phyloP scores from a whole-genome alignment of 2,329 filamentous ascomycete species.

The Fusarium napiforme region DNA sequence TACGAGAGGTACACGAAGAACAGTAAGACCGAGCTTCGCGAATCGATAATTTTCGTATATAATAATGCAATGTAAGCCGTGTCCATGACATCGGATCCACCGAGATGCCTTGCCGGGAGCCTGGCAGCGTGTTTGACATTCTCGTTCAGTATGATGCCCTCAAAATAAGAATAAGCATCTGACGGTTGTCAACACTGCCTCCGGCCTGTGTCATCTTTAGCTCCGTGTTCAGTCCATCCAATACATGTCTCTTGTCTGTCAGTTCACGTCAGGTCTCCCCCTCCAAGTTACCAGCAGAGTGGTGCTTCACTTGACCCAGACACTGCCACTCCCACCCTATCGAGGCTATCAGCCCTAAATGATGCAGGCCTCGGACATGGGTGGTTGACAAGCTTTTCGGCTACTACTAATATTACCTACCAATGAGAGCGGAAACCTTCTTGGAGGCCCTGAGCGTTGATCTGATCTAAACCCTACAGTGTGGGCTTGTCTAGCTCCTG shows the following conservation, averaged over 20 bases:
- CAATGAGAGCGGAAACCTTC: conserved; percentile 15
- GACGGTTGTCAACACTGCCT: conserved; percentile 31
- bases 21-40: conserved; percentile 3
- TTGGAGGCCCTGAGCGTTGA: conserved; percentile 4
- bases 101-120: conserved; percentile 21
- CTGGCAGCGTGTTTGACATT: background rate
- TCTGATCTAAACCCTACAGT: conserved; percentile 37
- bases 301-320: conserved; percentile 22
- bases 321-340: conserved; percentile 31
- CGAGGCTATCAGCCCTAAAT: conserved; percentile 39
- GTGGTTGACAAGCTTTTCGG: conserved; percentile 26
- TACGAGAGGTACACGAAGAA: background rate
- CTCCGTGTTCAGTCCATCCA: conserved; percentile 8
- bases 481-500: conserved; percentile 22
- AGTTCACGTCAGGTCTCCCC: background rate
- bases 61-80: conserved; percentile 11
- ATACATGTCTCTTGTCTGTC: background rate
- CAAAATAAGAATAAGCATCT: conserved; percentile 38
- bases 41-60: conserved; percentile 16
- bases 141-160: background rate
- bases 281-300: conserved; percentile 32
- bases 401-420: conserved; percentile 37
- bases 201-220: conserved; percentile 23
- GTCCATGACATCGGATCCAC: background rate
- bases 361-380: conserved; percentile 26